These are phyloP conservation scores for Epithemia pelagica DNA, from an alignment of 108 stramenopile species.

Conservation along the genomic window DNA sequence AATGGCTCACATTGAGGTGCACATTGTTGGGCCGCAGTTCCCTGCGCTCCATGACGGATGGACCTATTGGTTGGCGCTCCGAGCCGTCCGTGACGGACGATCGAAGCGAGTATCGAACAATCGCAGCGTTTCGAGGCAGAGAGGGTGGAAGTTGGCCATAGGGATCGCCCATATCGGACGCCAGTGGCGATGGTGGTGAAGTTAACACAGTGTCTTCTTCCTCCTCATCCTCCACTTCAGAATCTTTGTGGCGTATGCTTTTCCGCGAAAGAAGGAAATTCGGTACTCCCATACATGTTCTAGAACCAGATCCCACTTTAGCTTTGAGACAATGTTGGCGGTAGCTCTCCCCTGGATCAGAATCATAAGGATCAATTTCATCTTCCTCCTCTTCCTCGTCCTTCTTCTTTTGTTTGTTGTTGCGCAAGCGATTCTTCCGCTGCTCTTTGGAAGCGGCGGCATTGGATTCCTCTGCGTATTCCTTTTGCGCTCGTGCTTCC, in stretches of 20 bases:
- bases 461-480: not conserved
- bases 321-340: slow-evolving; percentile 48
- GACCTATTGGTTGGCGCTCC: slow-evolving; percentile 40
- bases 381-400: slow-evolving; percentile 10
- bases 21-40: slow-evolving; percentile 61
- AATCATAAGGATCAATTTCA: slow-evolving; percentile 48
- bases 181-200: slow-evolving; percentile 29
- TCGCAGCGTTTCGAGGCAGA: slow-evolving; percentile 27
- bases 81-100: slow-evolving; percentile 73
- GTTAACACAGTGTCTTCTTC: slow-evolving; percentile 18
- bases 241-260: not conserved
- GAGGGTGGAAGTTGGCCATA: slow-evolving; percentile 23
- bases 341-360: slow-evolving; percentile 55
- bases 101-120: slow-evolving; percentile 59
- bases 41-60: slow-evolving; percentile 60
- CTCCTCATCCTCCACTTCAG: not conserved
- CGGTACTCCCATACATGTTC: slow-evolving; percentile 38
- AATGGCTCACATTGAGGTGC: slow-evolving; percentile 66
- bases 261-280: slow-evolving; percentile 23
- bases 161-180: slow-evolving; percentile 22
- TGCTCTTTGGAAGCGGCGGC: not conserved
- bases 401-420: not conserved
- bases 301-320: slow-evolving; percentile 20
- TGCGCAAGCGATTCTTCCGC: not conserved
- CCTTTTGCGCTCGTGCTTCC: not conserved